Conservation (phyloP, 306 rosid genomes). For the Parietaria judaica region DNA sequence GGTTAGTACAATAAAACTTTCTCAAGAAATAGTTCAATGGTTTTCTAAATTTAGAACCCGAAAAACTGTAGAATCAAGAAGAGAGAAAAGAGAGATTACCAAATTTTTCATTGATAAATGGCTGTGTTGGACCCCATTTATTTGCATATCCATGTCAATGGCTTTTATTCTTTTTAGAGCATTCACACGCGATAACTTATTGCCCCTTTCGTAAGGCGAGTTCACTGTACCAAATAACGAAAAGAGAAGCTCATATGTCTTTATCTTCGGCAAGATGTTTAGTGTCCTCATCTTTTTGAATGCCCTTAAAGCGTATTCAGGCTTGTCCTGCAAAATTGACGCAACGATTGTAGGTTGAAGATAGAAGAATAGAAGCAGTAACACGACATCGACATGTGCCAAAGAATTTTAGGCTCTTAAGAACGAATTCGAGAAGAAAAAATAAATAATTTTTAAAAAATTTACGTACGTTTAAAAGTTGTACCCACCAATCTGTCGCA, state of each 20-base stretch:
- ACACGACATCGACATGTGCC: neutral
- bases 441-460: neutral
- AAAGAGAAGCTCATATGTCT: constrained; percentile 66
- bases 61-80: neutral
- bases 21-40: neutral
- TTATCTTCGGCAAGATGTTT: constrained; percentile 49
- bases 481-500: constrained; percentile 64
- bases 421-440: constrained; percentile 4
- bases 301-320: constrained; percentile 63
- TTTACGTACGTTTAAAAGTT: constrained; percentile 10
- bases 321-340: constrained; percentile 54
- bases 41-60: neutral
- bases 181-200: constrained; percentile 51
- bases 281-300: constrained; percentile 65
- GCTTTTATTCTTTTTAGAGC: constrained; percentile 56
- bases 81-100: constrained; percentile 27
- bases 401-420: too few species aligned
- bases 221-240: constrained; percentile 70
- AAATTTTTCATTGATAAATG: constrained; percentile 48
- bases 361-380: constrained; percentile 16
- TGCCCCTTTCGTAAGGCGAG: constrained; percentile 62
- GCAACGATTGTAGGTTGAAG: constrained; percentile 15
- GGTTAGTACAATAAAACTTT: neutral
- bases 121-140: constrained; percentile 59
- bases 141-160: constrained; percentile 68